Evolutionary conservation across 2,329 filamentous ascomycete species (phyloP).

Genomic region (Pyrenochaeta sp.): DNA sequence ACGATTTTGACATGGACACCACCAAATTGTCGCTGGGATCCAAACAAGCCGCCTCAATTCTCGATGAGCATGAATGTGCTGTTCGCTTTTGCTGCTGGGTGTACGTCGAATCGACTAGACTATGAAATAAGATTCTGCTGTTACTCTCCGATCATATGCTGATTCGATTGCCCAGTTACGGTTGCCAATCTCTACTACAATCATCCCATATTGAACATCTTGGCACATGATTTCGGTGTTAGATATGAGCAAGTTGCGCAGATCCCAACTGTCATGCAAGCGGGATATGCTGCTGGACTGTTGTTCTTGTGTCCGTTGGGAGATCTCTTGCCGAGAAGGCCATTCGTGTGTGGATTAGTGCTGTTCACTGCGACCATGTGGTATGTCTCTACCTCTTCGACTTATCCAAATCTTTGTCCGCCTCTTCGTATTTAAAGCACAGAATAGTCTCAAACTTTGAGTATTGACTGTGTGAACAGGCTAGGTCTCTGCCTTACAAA

Average conservation of each 20-base stretch:
- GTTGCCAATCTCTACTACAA: conserved; percentile 86
- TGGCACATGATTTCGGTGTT: conserved; percentile 75
- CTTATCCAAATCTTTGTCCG: background rate
- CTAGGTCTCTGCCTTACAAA: conserved; percentile 75
- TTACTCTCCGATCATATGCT: background rate
- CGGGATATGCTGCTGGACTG: conserved; percentile 78
- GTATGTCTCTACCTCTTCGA: conserved; percentile 53
- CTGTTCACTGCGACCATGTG: conserved; percentile 72
- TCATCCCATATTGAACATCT: conserved; percentile 79
- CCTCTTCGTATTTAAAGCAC: background rate
- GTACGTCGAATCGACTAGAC: conserved; percentile 46
- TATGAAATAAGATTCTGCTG: conserved; percentile 34
- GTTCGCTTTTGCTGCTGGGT: conserved; percentile 73
- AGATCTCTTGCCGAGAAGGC: conserved; percentile 71
- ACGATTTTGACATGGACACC: conserved; percentile 66
- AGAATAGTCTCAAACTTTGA: background rate
- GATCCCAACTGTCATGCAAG: conserved; percentile 80
- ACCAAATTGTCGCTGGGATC: conserved; percentile 72
- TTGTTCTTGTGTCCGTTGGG: conserved; percentile 79
- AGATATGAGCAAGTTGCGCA: conserved; percentile 71
- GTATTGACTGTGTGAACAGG: conserved; percentile 12
- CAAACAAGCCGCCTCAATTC: conserved; percentile 71
- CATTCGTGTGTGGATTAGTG: conserved; percentile 73
- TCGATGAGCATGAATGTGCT: conserved; percentile 73
- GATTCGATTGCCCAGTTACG: conserved; percentile 56